phyloP scores from a whole-genome alignment of 1,284 basidiomycete species.

The Cutaneotrichosporon cyanovorans region DNA sequence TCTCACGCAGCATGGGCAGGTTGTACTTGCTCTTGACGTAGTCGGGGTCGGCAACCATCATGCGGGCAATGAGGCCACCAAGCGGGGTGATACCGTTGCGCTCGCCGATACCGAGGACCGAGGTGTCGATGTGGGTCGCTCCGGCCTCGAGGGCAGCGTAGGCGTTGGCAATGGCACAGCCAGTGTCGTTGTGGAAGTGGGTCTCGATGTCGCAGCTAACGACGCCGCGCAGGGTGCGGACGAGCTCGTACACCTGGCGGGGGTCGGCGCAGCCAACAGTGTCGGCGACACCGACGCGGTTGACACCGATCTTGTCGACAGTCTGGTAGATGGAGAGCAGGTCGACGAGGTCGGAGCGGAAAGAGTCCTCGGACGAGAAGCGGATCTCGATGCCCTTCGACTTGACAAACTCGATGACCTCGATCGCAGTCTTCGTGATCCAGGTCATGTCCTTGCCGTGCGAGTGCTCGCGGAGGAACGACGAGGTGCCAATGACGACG shows the following conservation, averaged over 20 bases:
- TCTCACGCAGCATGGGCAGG: constrained; percentile 90
- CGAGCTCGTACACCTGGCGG: constrained; percentile 96
- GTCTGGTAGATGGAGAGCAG: constrained; percentile 98
- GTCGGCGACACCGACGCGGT: constrained; percentile 98
- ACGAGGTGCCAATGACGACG: constrained; percentile 98
- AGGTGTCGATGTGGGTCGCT: constrained; percentile 98
- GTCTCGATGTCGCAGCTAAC: constrained; percentile 96
- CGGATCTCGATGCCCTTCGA: constrained; percentile 99
- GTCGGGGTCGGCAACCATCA: constrained; percentile 85
- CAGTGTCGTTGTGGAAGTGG: constrained; percentile 97
- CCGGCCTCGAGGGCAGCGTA: constrained; percentile 98
- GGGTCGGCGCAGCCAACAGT: constrained; percentile 99
- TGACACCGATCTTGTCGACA: constrained; percentile 98
- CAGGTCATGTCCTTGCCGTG: constrained; percentile 99
- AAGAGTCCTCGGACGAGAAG: constrained; percentile 99
- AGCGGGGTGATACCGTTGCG: constrained; percentile 98
- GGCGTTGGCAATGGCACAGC: constrained; percentile 90
- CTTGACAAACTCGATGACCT: constrained; percentile 99
- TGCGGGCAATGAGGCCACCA: constrained; percentile 91
- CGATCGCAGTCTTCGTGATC: constrained; percentile 92
- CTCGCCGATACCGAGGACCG: constrained; percentile 89
- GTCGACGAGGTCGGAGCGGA: constrained; percentile 99
- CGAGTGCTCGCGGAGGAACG: constrained; percentile 97
- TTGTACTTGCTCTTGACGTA: constrained; percentile 99
- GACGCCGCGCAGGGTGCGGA: constrained; percentile 90